Evolutionary conservation across 169 alveolate species (phyloP), one percentile per base, ranked within the genome.

Genomic region (Sarcocystis neurona): DNA sequence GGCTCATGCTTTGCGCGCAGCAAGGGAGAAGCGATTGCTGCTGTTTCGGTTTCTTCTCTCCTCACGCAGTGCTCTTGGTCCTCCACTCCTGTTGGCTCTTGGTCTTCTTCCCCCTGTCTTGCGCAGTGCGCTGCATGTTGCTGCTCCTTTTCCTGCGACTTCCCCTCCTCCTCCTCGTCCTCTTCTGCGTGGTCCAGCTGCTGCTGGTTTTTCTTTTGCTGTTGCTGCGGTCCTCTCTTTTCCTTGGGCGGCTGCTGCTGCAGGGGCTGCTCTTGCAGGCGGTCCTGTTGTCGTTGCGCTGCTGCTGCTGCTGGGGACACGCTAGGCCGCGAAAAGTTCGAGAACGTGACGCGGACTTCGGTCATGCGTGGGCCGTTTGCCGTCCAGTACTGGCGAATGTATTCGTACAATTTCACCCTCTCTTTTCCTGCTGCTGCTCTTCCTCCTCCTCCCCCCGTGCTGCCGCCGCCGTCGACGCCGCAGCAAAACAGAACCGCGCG

Each of bases 401-500:
- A 85, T 34, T 85, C 90, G 56, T 34, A 85, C 46, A 85, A 53
- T 12, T 78, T 77, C 37, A 39, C 84, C 30, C 63, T 43, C 44
- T 85, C 90, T 34, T n/a, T 47, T n/a, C 75, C 63, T 27, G 75
- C 3, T 30, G 34, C 84, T 34, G 27, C 5, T 34, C 41, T 1
- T 27, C 84, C 78, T 41, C 44, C 58, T 30, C n/a, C 43, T n/a
- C 70, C 6, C n/a, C 58, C 39, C 15, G 56, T 66, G 27, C 84
- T 41, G 46, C 63, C 30, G 34, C n/a, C 70, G 78, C 85, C 84
- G 85, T 85, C 90, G 4, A 77, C 90, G 2, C 90, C 90, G 56
- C 90, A 85, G 44, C 90, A 85, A 8, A 85, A 39, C 46, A 85
- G 78, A 46, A 85, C 72, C 32, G 90, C 90, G 47, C 78, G 77